Percentiles rank a stretch among this genome's conserved stretches.
Evolutionary conservation across 225 moss, liverwort and hornwort species (phyloP).

Genomic region (Thuidium tamariscinum): DNA sequence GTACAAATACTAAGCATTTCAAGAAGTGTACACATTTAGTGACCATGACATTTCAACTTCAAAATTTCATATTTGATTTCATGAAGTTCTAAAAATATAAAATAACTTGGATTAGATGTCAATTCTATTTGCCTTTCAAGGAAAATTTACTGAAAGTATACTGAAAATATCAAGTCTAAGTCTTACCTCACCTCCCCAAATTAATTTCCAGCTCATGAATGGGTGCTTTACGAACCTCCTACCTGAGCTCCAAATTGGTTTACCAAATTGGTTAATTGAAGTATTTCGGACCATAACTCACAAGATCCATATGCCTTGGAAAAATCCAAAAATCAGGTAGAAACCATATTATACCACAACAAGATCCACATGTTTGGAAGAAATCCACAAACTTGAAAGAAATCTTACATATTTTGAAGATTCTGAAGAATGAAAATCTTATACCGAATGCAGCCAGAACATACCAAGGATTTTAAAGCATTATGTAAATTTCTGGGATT

Average conservation of each 20-base stretch:
- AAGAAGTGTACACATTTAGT: fast-evolving
- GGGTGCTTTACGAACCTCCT: neutral
- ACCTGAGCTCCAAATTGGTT: neutral
- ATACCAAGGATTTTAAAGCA: neutral
- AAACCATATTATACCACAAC: too few relatives aligned
- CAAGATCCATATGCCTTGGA: neutral
- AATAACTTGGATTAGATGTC: neutral
- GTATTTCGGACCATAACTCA: neutral
- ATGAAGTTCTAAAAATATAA: neutral
- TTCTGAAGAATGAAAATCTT: neutral
- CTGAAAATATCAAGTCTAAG: too few relatives aligned
- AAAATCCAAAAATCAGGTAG: neutral
- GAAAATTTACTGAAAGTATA: neutral
- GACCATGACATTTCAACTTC: fast-evolving
- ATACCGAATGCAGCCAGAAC: neutral
- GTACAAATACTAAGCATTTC: neutral
- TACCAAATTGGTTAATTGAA: too few relatives aligned
- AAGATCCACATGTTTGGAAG: neutral
- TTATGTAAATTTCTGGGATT: neutral
- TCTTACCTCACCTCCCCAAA: too few relatives aligned
- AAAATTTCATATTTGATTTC: neutral
- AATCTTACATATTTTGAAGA: neutral
- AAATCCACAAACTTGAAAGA: neutral
- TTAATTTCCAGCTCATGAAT: neutral
- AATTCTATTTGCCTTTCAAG: neutral